Percentiles rank a stretch among this genome's conserved stretches.
Conservation (phyloP, 2,329 filamentous ascomycete species). For the Botrytis cinerea region DNA sequence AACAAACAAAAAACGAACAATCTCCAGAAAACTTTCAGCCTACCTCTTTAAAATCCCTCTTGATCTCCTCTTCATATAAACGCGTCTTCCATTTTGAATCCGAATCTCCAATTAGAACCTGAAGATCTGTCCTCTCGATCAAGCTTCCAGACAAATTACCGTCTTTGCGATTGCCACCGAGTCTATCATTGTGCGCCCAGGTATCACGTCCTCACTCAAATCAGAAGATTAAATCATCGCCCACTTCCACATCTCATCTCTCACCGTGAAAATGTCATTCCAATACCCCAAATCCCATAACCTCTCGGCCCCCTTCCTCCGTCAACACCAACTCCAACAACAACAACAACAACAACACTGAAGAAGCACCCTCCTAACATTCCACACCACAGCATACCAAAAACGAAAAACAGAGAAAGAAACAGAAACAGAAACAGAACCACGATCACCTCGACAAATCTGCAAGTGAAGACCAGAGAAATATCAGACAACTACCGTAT, state of each 20-base stretch:
- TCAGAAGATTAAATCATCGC: not conserved
- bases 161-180: not conserved
- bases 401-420: no score
- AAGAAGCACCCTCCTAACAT: no score
- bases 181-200: not conserved
- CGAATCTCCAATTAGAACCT: not conserved
- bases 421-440: no score
- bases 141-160: accelerated
- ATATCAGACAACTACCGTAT: no score
- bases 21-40: not conserved
- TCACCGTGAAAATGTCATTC: not conserved
- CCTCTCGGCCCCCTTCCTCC: no score
- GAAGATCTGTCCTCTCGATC: not conserved
- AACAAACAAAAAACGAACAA: not conserved
- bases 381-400: no score
- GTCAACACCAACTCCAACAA: accelerated
- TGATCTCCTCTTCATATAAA: accelerated
- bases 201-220: no score
- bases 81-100: not conserved
- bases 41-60: accelerated
- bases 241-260: not conserved
- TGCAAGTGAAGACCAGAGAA: no score
- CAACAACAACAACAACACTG: not conserved
- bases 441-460: no score
- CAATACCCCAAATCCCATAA: not conserved